Evolutionary conservation across 805 yeast genomes (phyloP), one percentile per base, ranked within the genome.

Genomic region (Pichia manshurica): DNA sequence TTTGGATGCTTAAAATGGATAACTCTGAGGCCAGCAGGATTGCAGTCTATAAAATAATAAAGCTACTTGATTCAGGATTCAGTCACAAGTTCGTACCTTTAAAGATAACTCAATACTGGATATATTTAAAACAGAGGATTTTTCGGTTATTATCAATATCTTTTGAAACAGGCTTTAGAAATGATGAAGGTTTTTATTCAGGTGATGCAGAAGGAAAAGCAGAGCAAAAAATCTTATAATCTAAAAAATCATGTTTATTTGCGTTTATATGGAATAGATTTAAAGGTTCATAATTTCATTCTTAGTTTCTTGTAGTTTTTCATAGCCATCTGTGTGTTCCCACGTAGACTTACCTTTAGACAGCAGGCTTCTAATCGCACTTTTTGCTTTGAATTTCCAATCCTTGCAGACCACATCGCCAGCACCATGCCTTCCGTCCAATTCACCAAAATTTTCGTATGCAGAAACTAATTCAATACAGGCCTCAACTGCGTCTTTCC

Each of bases 321-420:
- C 79, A 87, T 91, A 89, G 1, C 88, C 93, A 32, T 77, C 82
- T 3, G 84, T 72, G 52, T 77, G 88, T 56, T 85, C 90, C 96
- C 96, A 89, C 53, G 74, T 74, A 21, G 72, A 69, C 57, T 78
- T 83, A 8, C 96, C 96, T 60, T 82, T 84, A 16, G 91, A 81
- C 78, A 86, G 74, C 54, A 89, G 69, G 1, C 87, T 76, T 58
- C 95, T 75, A 19, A 89, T 74, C 1, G 86, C 71, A 15, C 85
- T 74, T 52, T 82, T 75, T 2, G 95, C 82, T 62, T 88, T 88
- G 67, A 83, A 86, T 60, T 79, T 84, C 97, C 97, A 90, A 61
- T 89, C 96, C 59, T 82, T 80, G 63, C 96, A 89, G 9, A 90
- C 95, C n/a, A 83, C 55, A 61, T 85, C 87, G 19, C 83, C 95